Evolutionary conservation across 805 yeast species (phyloP).

Genomic region (Millerozyma acaciae): DNA sequence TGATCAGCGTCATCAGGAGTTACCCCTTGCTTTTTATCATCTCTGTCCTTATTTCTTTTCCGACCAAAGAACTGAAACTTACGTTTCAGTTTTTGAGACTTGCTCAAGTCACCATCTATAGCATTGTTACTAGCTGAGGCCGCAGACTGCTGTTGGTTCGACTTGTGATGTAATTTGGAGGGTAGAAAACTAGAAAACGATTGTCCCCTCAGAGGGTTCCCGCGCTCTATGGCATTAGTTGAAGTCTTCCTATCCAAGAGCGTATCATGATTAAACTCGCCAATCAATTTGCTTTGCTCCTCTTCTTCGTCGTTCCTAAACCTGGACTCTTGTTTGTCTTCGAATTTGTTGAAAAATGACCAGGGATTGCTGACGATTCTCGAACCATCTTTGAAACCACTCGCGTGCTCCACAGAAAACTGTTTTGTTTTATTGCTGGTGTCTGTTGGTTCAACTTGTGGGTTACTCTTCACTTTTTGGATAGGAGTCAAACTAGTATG

Average conservation of each 20-base stretch:
- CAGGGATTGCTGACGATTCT: constrained; percentile 29
- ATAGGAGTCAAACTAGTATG: no score
- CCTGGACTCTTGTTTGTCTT: constrained; percentile 31
- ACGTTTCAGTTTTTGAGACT: constrained; percentile 17
- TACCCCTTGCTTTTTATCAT: constrained; percentile 14
- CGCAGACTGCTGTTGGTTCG: constrained; percentile 7
- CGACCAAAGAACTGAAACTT: constrained; percentile 22
- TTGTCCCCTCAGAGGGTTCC: constrained; percentile 6
- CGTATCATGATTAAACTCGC: background rate
- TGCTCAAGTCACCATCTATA: constrained; percentile 11
- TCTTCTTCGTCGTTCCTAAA: constrained; percentile 30
- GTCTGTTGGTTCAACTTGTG: no score
- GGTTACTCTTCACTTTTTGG: no score
- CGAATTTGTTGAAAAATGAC: constrained; percentile 23
- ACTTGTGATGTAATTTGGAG: constrained; percentile 6
- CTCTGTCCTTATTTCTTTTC: constrained; percentile 21
- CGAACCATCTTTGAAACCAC: constrained; percentile 16
- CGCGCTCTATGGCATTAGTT: no score
- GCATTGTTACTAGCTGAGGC: constrained; percentile 5
- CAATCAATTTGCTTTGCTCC: constrained; percentile 11
- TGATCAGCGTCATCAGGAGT: constrained; percentile 14
- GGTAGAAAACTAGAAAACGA: constrained; percentile 15
- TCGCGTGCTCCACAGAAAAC: constrained; percentile 3
- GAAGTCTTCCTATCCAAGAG: no score
- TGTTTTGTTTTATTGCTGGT: background rate